These are phyloP conservation scores for Trichodelitschia bisporula DNA, from an alignment of 495 filamentous ascomycete genomes.

Conservation along the genomic window DNA sequence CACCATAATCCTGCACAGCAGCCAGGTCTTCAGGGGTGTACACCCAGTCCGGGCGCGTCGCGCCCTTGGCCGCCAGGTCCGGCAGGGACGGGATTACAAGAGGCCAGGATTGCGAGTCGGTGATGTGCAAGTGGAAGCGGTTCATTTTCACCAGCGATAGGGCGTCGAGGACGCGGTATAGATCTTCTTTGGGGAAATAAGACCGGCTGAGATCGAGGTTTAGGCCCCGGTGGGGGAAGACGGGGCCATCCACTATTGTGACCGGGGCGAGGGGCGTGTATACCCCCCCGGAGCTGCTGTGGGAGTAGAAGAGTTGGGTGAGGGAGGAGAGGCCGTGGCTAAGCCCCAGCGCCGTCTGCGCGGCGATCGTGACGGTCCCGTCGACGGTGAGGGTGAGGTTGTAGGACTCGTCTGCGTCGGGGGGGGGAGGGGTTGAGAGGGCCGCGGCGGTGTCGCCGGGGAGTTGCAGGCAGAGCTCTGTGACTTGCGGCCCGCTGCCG, in stretches of 20 bases:
- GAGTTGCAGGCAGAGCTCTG: no score
- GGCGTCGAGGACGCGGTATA: conserved; percentile 47
- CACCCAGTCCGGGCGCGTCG: conserved; percentile 31
- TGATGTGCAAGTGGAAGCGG: conserved; percentile 50
- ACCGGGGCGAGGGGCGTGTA: conserved; percentile 47
- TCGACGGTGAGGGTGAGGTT: conserved; percentile 26
- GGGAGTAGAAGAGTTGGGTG: conserved; percentile 48
- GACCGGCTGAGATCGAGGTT: conserved; percentile 48
- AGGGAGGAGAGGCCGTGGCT: conserved; percentile 44
- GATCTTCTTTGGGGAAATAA: conserved; percentile 34
- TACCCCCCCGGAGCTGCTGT: conserved; percentile 25
- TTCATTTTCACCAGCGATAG: conserved; percentile 58
- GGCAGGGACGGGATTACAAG: conserved; percentile 51
- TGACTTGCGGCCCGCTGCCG: conserved; percentile 24
- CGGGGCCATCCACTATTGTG: conserved; percentile 35
- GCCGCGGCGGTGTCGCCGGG: no score
- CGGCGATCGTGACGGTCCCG: conserved; percentile 32
- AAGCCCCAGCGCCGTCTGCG: conserved; percentile 37
- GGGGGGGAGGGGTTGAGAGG: conserved; percentile 31
- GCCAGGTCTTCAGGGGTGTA: conserved; percentile 39
- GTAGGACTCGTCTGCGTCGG: conserved; percentile 50
- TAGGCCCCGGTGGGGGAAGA: conserved; percentile 46
- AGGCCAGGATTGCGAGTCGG: conserved; percentile 68
- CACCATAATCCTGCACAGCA: conserved; percentile 40
- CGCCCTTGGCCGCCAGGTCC: conserved; percentile 39